These are phyloP conservation scores for Apiotrichum sp. DNA, from an alignment of 1,284 basidiomycete genomes.

Conservation along the genomic window DNA sequence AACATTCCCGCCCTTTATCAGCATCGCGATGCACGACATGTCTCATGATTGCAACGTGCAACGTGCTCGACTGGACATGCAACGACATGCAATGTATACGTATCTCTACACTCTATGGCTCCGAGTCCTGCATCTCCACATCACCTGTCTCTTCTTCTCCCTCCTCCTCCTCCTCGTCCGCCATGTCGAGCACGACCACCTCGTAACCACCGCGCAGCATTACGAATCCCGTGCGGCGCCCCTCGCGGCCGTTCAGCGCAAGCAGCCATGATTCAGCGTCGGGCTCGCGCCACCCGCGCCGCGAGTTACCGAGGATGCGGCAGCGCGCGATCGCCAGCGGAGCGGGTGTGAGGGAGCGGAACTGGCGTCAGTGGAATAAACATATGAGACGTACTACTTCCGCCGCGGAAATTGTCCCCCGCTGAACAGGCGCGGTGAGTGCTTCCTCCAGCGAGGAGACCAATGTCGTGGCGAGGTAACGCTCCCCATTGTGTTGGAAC, in stretches of 20 bases:
- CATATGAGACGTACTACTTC: background rate
- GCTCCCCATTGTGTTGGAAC: constrained; percentile 12
- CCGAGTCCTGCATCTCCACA: constrained; percentile 10
- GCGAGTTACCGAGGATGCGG: constrained; percentile 10
- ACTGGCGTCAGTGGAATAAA: background rate
- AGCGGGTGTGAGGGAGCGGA: background rate
- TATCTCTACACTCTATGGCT: background rate
- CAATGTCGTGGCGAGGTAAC: constrained; percentile 21
- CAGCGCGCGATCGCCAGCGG: constrained; percentile 11
- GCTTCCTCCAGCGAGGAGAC: background rate
- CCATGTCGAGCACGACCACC: constrained; percentile 35
- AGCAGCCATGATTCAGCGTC: constrained; percentile 13
- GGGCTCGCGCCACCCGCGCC: background rate
- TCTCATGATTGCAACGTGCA: too few relatives aligned
- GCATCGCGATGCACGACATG: too few relatives aligned
- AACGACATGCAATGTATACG: too few relatives aligned
- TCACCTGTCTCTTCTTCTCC: constrained; percentile 20
- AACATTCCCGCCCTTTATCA: too few relatives aligned
- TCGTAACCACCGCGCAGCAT: constrained; percentile 22
- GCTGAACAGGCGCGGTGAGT: background rate
- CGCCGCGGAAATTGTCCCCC: background rate
- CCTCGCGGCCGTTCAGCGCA: constrained; percentile 34
- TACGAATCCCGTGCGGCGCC: constrained; percentile 33
- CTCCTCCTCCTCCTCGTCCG: constrained; percentile 33
- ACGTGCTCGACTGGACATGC: too few relatives aligned